phyloP scores from a whole-genome alignment of 192 early-diverging fungal genomes.

The Radiomyces spectabilis region DNA sequence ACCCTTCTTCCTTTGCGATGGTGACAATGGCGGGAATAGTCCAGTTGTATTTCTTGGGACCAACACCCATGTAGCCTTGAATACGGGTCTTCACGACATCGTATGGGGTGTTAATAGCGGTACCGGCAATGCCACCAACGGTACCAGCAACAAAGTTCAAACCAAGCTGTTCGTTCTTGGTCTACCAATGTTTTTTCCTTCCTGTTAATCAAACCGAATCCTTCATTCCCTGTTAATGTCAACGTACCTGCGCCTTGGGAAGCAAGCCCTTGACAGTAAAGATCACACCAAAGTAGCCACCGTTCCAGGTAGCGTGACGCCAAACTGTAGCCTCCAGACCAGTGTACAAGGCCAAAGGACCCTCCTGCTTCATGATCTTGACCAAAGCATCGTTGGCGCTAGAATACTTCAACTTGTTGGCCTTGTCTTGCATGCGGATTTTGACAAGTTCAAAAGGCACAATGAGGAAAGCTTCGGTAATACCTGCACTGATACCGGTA shows the following conservation, averaged over 20 bases:
- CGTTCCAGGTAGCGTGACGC: constrained; percentile 95
- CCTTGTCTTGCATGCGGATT: constrained; percentile 89
- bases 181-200: constrained; percentile 22
- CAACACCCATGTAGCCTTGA: constrained; percentile 66
- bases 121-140: constrained; percentile 90
- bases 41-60: constrained; percentile 83
- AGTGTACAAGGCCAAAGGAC: constrained; percentile 75
- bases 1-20: constrained; percentile 87
- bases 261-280: constrained; percentile 59
- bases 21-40: constrained; percentile 67
- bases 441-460: constrained; percentile 92
- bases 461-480: constrained; percentile 88
- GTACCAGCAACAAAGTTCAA: constrained; percentile 89
- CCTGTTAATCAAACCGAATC: too few species aligned
- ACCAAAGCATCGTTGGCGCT: constrained; percentile 71
- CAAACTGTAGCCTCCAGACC: constrained; percentile 91
- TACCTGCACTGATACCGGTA: constrained; percentile 86
- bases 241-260: constrained; percentile 50
- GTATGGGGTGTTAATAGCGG: constrained; percentile 88
- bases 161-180: constrained; percentile 63
- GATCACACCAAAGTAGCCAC: constrained; percentile 91
- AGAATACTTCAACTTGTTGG: constrained; percentile 79
- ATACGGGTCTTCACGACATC: constrained; percentile 97
- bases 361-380: constrained; percentile 80
- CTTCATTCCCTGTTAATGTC: too few species aligned